Evolutionary conservation across 2,329 filamentous ascomycete genomes (phyloP).

Genomic region (Pseudogymnoascus sp.): DNA sequence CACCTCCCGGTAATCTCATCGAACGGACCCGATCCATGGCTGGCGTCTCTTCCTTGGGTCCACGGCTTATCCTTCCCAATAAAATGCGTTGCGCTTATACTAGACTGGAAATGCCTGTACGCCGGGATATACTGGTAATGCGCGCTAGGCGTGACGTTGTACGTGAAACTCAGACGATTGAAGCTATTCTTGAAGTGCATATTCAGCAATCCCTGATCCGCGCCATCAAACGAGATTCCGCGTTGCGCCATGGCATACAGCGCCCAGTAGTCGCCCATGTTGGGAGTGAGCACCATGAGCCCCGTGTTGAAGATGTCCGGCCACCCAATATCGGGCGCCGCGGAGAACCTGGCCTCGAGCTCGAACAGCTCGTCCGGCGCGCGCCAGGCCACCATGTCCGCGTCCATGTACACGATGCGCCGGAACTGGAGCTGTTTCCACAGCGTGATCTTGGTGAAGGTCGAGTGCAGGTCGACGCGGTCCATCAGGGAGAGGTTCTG

Average conservation of each 20-base stretch:
- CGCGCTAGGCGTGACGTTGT: constrained; percentile 93
- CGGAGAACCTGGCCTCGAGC: constrained; percentile 49
- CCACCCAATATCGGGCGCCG: constrained; percentile 94
- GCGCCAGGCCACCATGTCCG: constrained; percentile 83
- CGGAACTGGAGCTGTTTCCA: constrained; percentile 88
- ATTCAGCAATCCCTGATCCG: constrained; percentile 91
- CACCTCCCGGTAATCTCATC: constrained; percentile 78
- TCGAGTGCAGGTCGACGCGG: constrained; percentile 78
- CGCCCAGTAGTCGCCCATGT: constrained; percentile 80
- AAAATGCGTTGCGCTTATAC: constrained; percentile 87
- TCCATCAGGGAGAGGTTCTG: constrained; percentile 88
- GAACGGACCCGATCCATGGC: constrained; percentile 55
- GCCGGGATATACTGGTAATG: constrained; percentile 97
- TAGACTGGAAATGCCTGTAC: constrained; percentile 84
- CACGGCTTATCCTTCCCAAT: constrained; percentile 90
- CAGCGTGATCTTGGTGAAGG: constrained; percentile 92
- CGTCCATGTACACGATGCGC: constrained; percentile 90
- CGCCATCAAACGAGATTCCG: constrained; percentile 92
- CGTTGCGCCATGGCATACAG: constrained; percentile 74
- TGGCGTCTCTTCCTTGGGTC: constrained; percentile 53
- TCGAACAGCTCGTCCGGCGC: constrained; percentile 90
- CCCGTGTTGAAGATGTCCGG: constrained; percentile 98
- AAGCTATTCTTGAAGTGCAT: constrained; percentile 81
- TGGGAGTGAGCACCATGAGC: constrained; percentile 83
- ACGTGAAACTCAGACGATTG: constrained; percentile 86